Conservation (phyloP, 805 yeast genomes). For the Saccharomycopsis sp. region DNA sequence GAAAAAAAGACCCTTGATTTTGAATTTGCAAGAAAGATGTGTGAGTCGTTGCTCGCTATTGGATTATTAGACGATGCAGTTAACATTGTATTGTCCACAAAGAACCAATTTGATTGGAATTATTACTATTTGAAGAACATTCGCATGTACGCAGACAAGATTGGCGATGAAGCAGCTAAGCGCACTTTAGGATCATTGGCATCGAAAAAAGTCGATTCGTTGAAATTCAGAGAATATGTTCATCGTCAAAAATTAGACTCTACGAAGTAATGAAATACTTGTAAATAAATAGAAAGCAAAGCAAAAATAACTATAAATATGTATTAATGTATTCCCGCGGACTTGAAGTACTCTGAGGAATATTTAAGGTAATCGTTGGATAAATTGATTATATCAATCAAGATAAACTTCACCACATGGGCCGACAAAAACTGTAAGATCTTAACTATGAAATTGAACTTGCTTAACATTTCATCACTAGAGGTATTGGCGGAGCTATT, state of each 20-base stretch:
- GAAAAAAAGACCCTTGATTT: constrained; percentile 46
- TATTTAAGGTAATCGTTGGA: constrained; percentile 12
- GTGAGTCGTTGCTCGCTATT: constrained; percentile 47
- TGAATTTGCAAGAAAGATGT: constrained; percentile 68
- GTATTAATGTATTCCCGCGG: not conserved
- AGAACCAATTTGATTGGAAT: constrained; percentile 65
- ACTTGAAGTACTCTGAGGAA: constrained; percentile 1
- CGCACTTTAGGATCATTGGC: constrained; percentile 7
- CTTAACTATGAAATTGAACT: not conserved
- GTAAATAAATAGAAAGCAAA: not conserved
- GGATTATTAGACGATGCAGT: constrained; percentile 62
- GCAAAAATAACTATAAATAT: not conserved
- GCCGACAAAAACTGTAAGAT: constrained; percentile 10
- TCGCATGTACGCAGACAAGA: constrained; percentile 14
- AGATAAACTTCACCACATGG: constrained; percentile 12
- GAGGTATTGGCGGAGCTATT: not conserved
- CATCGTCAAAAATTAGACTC: too few species aligned
- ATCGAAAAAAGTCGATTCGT: constrained; percentile 1
- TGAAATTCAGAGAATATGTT: not conserved
- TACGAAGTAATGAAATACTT: too few species aligned
- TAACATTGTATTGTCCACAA: constrained; percentile 58
- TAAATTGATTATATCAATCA: constrained; percentile 11
- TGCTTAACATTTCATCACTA: not conserved
- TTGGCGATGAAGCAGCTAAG: constrained; percentile 17
- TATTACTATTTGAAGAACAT: constrained; percentile 23